Evolutionary conservation across 169 alveolate species (phyloP), one percentile per base, ranked within the genome.

Genomic region (Theileria annulata): DNA sequence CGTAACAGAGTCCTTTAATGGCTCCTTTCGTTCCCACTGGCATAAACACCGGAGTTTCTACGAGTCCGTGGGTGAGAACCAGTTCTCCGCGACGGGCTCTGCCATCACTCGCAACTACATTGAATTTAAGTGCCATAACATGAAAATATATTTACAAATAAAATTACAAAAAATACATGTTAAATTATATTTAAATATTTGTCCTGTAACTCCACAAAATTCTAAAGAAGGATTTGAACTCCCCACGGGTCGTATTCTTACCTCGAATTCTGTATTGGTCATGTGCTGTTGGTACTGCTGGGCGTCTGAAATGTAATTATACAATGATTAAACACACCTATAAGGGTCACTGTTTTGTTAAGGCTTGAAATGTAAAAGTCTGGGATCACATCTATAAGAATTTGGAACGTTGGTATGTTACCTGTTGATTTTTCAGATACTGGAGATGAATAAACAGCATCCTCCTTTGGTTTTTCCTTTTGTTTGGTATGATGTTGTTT

Each of bases 11-110:
- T 19, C 92, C 95, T 70, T 92, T 92, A 62, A 92, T 79, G 31
- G 98, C 94, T 48, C 98, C 99, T 85, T 97, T 96, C 19, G 99
- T 98, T 10, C 99, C 99, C 19, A 98, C 99, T 19, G 99, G 99
- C 99, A 98, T 98, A 86, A 97, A 98, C 0, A 97, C 94, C 13
- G 99, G 99, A 12, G 99, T 97, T 54, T 91, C 81, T 3, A 98
- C 99, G 37, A 87, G 89, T 13, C 99, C 99, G 91, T 96, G 99
- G 23, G 99, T 99, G 63, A 97, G 90, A 17, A 94, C 88, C 72
- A 98, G 71, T 35, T 93, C 88, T 3, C 98, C 92, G 30, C 98
- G 96, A 25, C 99, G 91, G 5, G 99, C 98, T 67, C 96, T 87
- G 37, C 93, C 91, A 79, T 81, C 84, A 12, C 58, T 54, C 25